Percentiles rank a stretch among this genome's conserved stretches.
These are phyloP conservation scores for Aphanocladium album DNA, from an alignment of 2,329 filamentous ascomycete species.

Conservation along the genomic window DNA sequence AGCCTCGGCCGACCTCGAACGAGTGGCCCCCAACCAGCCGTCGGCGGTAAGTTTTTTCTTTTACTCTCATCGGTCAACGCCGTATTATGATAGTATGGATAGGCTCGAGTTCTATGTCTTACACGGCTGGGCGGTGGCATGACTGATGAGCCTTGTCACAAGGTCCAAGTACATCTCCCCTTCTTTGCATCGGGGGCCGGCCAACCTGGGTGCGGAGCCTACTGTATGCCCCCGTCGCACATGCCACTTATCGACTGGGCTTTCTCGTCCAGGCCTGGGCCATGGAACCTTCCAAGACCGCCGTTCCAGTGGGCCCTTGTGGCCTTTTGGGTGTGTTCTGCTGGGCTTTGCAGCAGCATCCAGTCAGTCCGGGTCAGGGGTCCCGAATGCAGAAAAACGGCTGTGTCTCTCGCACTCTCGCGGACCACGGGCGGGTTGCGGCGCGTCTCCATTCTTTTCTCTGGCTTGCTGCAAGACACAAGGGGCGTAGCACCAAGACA, in stretches of 20 bases:
- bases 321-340: not conserved
- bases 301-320: not conserved
- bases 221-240: slow-evolving; percentile 12
- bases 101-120: not conserved
- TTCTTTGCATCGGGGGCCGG: not conserved
- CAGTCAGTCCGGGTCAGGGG: not conserved
- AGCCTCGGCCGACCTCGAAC: not conserved
- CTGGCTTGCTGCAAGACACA: slow-evolving; percentile 4
- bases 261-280: not conserved
- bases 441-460: not conserved
- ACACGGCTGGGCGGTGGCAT: slow-evolving; percentile 1
- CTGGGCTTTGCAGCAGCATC: no score
- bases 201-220: not conserved
- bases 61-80: not conserved
- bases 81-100: not conserved
- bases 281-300: slow-evolving; percentile 7
- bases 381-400: slow-evolving; percentile 2
- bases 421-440: not conserved
- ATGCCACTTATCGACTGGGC: not conserved
- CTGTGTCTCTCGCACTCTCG: not conserved
- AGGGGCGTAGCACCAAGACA: slow-evolving; percentile 1
- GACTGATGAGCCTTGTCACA: slow-evolving; percentile 3
- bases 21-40: no score
- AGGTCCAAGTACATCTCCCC: not conserved
- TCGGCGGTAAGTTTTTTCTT: no score